Conservation (phyloP, 495 filamentous ascomycete genomes). For the Podospora appendiculata region DNA sequence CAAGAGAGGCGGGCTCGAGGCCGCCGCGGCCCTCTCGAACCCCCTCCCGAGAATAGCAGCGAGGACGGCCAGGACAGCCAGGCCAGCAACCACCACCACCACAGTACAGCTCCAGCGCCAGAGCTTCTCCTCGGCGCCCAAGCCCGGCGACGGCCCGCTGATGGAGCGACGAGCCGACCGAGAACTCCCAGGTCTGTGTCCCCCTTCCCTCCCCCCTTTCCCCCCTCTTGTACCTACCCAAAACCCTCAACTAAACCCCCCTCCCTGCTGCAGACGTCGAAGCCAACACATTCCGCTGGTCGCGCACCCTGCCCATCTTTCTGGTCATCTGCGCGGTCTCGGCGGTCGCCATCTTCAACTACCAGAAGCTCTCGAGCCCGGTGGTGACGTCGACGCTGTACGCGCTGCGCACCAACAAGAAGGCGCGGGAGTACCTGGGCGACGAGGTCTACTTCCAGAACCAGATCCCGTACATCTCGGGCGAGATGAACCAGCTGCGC, state of each 20-base stretch:
- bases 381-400: constrained; percentile 83
- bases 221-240: not conserved
- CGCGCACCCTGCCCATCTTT: constrained; percentile 47
- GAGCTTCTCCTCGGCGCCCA: constrained; percentile 37
- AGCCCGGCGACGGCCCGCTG: constrained; percentile 57
- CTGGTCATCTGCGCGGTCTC: constrained; percentile 51
- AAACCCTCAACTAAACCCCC: not conserved
- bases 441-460: constrained; percentile 88
- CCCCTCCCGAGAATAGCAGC: constrained; percentile 8
- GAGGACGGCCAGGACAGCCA: not conserved
- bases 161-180: constrained; percentile 75
- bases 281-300: constrained; percentile 30
- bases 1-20: constrained; percentile 16
- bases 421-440: constrained; percentile 68
- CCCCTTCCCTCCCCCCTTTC: not conserved
- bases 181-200: constrained; percentile 56
- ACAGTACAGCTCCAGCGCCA: constrained; percentile 23
- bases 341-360: constrained; percentile 90
- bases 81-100: not conserved
- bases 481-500: constrained; percentile 89
- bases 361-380: constrained; percentile 81
- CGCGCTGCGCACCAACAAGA: constrained; percentile 70
- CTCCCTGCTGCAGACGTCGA: constrained; percentile 14
- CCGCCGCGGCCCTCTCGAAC: not conserved
- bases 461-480: constrained; percentile 87